Evolutionary conservation across 768 basidiomycete species (phyloP), one percentile per base, ranked within the genome.

Genomic region (Grammothele lineata): DNA sequence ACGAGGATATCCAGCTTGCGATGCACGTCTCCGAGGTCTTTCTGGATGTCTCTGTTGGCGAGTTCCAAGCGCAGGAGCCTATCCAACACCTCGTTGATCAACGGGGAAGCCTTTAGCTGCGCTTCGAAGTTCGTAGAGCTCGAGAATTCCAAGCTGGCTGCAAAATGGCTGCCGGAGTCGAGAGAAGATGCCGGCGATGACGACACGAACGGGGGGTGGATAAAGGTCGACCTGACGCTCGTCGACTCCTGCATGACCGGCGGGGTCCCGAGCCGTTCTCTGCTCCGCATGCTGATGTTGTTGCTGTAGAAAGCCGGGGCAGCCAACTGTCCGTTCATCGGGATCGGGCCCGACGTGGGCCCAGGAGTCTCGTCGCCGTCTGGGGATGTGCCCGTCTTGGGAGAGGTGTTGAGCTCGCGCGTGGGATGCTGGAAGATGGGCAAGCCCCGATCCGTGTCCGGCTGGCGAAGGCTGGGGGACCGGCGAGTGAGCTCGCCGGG

Each of bases 181-280:
- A 85, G 60, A 10, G 88, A 91, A 7, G 88, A 90, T 17, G 81
- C 85, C 6, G 88, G 88, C 2, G 88, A 91, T 3, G 81, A 73
- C 3, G 87, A 85, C 3, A 73, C 70, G 56, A 77, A 73, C 23
- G 72, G 67, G 23, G 72, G 70, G 36, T 63, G 61, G 49, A 72
- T 71, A 57, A 73, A 73, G 3, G 74, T 70, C 7, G 75, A 64
- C 37, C 68, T 66, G 32, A 67, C 63, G 50, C 55, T 60, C 37
- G 47, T 47, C 27, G 52, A 48, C 21, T 60, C 68, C 58, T 57
- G 62, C 55, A 64, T 51, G 19, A 78, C 67, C 14, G 78, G 78
- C 9, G 77, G 78, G 1, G 78, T 78, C 17, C 66, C 63, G 35
- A 68, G 57, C 22, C 56, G 67, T 30, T 73, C 69, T 37, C 70